A percentile compares a stretch with the other conserved stretches of the same genome.
Conservation (phyloP, 345 rosid species). For the Theobroma cacao region DNA sequence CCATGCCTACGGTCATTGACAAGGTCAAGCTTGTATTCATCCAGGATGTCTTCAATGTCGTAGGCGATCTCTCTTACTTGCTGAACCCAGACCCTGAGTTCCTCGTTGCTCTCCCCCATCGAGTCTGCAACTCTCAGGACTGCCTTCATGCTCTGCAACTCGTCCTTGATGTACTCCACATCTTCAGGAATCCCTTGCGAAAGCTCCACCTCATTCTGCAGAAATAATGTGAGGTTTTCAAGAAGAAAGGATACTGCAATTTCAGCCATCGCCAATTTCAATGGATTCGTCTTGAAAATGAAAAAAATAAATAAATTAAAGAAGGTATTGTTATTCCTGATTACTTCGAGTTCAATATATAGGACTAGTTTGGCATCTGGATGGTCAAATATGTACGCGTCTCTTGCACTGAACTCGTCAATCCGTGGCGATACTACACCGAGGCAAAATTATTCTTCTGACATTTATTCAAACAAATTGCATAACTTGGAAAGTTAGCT, state of each 20-base stretch:
- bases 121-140: conserved; percentile 26
- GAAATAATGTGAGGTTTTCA: conserved; percentile 12
- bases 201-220: conserved; percentile 21
- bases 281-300: background rate
- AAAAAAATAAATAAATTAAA: background rate
- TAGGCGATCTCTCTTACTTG: conserved; percentile 29
- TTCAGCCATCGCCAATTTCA: conserved; percentile 26
- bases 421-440: background rate
- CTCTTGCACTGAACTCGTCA: background rate
- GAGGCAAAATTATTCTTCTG: background rate
- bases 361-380: background rate
- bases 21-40: conserved; percentile 17
- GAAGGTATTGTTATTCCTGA: too few relatives aligned
- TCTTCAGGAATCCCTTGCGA: conserved; percentile 23
- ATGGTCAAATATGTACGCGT: background rate
- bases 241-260: conserved; percentile 32
- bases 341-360: background rate
- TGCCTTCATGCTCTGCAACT: conserved; percentile 29
- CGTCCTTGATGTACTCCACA: conserved; percentile 20
- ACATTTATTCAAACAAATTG: background rate
- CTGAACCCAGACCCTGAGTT: conserved; percentile 19
- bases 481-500: background rate
- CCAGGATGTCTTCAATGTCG: conserved; percentile 29
- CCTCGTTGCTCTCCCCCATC: conserved; percentile 10
- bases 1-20: background rate